Percentiles rank a stretch among this genome's conserved stretches.
Evolutionary conservation across 495 filamentous ascomycete species (phyloP).

Genomic region (Letharia lupina): DNA sequence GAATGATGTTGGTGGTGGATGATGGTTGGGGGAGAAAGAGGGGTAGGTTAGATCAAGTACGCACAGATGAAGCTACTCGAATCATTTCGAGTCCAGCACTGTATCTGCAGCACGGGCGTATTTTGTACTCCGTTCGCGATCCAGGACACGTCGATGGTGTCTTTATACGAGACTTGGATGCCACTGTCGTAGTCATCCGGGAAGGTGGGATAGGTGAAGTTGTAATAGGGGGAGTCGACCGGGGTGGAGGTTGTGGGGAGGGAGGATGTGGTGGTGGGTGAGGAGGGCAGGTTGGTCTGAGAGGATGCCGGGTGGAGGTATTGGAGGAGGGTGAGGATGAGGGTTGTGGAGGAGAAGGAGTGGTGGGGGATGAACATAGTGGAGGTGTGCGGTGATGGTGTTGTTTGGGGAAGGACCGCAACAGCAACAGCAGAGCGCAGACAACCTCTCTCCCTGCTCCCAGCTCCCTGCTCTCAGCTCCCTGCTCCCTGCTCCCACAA

Average conservation of each 20-base stretch:
- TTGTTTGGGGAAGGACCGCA: too few relatives aligned
- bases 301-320: neutral
- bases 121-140: neutral
- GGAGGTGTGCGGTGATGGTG: neutral
- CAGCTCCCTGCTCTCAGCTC: too few relatives aligned
- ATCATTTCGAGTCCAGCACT: neutral
- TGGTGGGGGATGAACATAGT: neutral
- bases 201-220: neutral
- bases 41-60: neutral
- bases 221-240: neutral
- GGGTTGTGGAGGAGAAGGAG: neutral
- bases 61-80: constrained; percentile 1
- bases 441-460: too few relatives aligned
- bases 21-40: neutral
- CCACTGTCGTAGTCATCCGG: neutral
- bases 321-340: neutral
- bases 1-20: too few relatives aligned
- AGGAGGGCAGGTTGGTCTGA: neutral
- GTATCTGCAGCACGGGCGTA: neutral
- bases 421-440: too few relatives aligned
- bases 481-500: too few relatives aligned
- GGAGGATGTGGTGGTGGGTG: neutral
- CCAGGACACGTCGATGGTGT: neutral
- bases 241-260: neutral
- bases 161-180: neutral